Evolutionary conservation across 1,284 basidiomycete species (phyloP).

Genomic region (Thecaphora frezii): DNA sequence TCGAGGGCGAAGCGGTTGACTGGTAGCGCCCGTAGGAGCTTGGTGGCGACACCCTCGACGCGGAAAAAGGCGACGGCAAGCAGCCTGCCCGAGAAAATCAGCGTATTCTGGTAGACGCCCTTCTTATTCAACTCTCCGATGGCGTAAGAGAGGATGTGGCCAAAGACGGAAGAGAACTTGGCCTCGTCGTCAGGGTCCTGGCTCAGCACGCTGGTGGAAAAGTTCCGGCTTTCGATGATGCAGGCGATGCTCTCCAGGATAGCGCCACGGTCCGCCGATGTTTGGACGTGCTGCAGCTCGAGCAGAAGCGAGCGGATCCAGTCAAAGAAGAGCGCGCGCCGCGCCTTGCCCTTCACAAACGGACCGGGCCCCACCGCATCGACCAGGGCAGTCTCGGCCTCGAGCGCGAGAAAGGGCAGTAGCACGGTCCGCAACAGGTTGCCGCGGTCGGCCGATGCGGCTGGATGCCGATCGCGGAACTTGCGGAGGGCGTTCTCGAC

Average conservation of each 20-base stretch:
- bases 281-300: conserved; percentile 52
- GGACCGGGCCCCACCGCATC: conserved; percentile 30
- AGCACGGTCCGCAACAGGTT: conserved; percentile 43
- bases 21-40: conserved; percentile 48
- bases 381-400: conserved; percentile 44
- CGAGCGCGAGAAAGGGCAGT: conserved; percentile 51
- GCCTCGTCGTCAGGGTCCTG: conserved; percentile 38
- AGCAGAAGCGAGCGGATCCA: conserved; percentile 48
- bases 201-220: conserved; percentile 34
- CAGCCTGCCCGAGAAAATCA: conserved; percentile 52
- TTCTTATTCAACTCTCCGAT: conserved; percentile 57
- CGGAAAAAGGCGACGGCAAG: conserved; percentile 53
- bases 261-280: conserved; percentile 51
- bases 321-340: conserved; percentile 51
- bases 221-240: conserved; percentile 52
- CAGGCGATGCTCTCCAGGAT: conserved; percentile 54
- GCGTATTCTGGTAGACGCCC: conserved; percentile 55
- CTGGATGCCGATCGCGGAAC: conserved; percentile 30
- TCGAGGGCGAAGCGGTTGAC: conserved; percentile 54
- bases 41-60: conserved; percentile 49
- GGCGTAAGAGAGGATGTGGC: conserved; percentile 47
- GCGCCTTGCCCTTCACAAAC: conserved; percentile 30
- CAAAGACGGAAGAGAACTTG: conserved; percentile 46
- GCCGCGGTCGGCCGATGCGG: conserved; percentile 37
- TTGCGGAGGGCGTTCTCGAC: conserved; percentile 41